Evolutionary conservation across 352 stramenopile species (phyloP).

Genomic region (Pythium phragmiticola): DNA sequence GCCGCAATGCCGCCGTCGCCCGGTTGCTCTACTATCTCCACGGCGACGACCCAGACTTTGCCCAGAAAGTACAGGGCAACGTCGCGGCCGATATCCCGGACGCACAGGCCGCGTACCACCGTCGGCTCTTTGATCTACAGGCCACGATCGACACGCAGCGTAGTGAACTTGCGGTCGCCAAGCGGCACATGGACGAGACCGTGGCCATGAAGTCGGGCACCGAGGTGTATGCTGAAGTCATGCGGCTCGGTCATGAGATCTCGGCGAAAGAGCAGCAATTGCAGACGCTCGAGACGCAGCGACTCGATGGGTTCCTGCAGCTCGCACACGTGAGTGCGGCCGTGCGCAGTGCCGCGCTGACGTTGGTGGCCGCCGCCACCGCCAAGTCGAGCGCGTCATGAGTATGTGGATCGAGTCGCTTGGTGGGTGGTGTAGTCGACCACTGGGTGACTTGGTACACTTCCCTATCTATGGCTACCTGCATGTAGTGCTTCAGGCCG

Average conservation of each 20-base stretch:
- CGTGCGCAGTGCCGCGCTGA: conserved; percentile 41
- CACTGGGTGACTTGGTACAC: neutral
- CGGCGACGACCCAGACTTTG: conserved; percentile 28
- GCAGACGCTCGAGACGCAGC: conserved; percentile 42
- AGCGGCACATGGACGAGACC: conserved; percentile 58
- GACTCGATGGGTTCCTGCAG: conserved; percentile 42
- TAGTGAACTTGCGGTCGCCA: conserved; percentile 32
- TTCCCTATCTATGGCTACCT: too few species aligned
- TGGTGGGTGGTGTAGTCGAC: neutral
- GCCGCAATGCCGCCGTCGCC: conserved; percentile 49
- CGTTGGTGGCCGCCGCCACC: conserved; percentile 22
- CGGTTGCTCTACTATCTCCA: conserved; percentile 50
- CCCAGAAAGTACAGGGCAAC: conserved; percentile 38
- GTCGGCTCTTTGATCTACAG: conserved; percentile 44
- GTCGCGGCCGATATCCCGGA: conserved; percentile 43
- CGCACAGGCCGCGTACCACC: conserved; percentile 48
- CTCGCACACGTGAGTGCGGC: conserved; percentile 55
- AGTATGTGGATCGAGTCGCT: neutral
- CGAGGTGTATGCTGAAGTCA: conserved; percentile 50
- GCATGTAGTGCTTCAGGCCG: too few species aligned
- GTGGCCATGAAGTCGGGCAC: conserved; percentile 48
- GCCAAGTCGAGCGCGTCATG: neutral
- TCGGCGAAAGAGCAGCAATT: conserved; percentile 37
- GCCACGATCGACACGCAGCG: conserved; percentile 39
- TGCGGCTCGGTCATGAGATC: conserved; percentile 50